Conservation (phyloP, 495 filamentous ascomycete species). For the Baudoinia panamericana region DNA sequence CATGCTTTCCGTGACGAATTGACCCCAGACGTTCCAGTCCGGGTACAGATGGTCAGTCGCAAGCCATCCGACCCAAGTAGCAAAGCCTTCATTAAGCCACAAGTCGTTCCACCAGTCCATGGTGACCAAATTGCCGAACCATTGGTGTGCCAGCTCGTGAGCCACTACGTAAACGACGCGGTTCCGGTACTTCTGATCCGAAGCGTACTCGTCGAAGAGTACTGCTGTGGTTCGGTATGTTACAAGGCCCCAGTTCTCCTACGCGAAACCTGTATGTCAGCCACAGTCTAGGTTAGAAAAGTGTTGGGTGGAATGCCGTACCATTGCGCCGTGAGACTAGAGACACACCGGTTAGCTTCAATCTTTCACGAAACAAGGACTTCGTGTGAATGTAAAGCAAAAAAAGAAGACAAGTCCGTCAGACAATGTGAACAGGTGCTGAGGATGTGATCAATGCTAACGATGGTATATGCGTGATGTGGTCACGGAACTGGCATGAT, state of each 20-base stretch:
- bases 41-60: conserved; percentile 85
- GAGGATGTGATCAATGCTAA: no score
- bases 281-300: background rate
- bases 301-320: background rate
- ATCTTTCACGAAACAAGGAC: background rate
- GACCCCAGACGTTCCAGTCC: conserved; percentile 91
- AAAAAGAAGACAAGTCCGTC: no score
- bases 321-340: conserved; percentile 58
- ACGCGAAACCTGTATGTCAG: no score
- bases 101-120: conserved; percentile 91
- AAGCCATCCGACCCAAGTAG: conserved; percentile 95
- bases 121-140: conserved; percentile 93
- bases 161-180: conserved; percentile 88
- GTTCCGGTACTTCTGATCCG: conserved; percentile 76
- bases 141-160: conserved; percentile 93
- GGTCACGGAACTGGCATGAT: no score
- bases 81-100: conserved; percentile 89
- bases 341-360: conserved; percentile 27
- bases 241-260: conserved; percentile 78
- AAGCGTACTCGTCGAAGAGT: conserved; percentile 81
- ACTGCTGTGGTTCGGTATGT: conserved; percentile 92
- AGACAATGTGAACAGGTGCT: no score
- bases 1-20: conserved; percentile 86
- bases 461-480: no score
- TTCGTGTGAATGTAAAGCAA: no score